Evolutionary conservation across 176 grass and related monocot genomes (phyloP).

Genomic region (Oryza coarctata): DNA sequence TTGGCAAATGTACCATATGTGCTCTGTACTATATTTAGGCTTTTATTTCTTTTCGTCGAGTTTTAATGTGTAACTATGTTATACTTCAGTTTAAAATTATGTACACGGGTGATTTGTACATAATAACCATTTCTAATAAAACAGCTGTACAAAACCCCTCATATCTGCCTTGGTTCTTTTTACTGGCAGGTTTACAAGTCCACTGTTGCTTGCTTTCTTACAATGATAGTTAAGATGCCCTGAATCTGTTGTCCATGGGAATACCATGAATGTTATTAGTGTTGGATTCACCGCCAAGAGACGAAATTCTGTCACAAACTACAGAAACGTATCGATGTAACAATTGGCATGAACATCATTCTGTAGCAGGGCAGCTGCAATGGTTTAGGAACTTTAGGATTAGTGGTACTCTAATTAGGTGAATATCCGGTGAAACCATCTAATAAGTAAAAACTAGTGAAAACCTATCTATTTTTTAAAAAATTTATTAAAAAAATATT

Average conservation of each 20-base stretch:
- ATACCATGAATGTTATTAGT: background rate
- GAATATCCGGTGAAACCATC: too few species aligned
- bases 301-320: too few species aligned
- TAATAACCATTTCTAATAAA: conserved; percentile 17
- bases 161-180: background rate
- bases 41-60: background rate
- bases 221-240: background rate
- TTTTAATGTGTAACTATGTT: background rate
- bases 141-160: background rate
- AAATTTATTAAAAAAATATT: too few species aligned
- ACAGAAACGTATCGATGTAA: background rate
- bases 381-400: background rate
- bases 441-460: too few species aligned
- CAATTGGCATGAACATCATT: background rate
- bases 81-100: background rate
- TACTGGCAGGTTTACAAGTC: background rate
- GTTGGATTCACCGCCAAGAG: background rate
- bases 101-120: conserved; percentile 24
- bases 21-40: background rate
- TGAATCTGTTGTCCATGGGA: background rate
- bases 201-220: background rate
- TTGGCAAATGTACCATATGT: background rate
- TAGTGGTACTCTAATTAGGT: too few species aligned
- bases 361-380: background rate
- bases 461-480: too few species aligned